Evolutionary conservation across 2,329 filamentous ascomycete genomes (phyloP).

Genomic region (Phialophora expanda): DNA sequence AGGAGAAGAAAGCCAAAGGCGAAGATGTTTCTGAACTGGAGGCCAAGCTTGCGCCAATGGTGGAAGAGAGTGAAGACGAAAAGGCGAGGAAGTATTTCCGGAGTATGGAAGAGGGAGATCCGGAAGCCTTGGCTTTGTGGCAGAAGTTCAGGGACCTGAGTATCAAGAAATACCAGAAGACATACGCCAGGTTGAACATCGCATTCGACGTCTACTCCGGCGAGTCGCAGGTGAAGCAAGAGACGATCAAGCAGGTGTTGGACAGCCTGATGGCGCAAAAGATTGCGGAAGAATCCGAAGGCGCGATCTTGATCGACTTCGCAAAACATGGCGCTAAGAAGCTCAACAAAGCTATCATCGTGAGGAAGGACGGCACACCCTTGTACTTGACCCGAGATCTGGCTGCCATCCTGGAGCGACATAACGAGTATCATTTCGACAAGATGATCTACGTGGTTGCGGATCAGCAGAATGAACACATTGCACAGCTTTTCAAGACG

Average conservation of each 20-base stretch:
- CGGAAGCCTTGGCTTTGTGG: constrained; percentile 65
- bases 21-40: constrained; percentile 57
- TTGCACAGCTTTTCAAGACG: constrained; percentile 70
- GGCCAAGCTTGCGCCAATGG: constrained; percentile 51
- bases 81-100: constrained; percentile 62
- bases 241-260: constrained; percentile 67
- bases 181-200: constrained; percentile 69
- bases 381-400: constrained; percentile 74
- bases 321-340: constrained; percentile 70
- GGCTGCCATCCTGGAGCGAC: constrained; percentile 67
- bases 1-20: constrained; percentile 54
- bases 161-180: constrained; percentile 68
- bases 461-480: constrained; percentile 67
- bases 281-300: constrained; percentile 68
- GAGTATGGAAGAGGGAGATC: constrained; percentile 68
- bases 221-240: constrained; percentile 68
- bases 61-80: constrained; percentile 63
- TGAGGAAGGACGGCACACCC: constrained; percentile 70
- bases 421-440: constrained; percentile 66
- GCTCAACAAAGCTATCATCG: constrained; percentile 69
- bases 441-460: constrained; percentile 73
- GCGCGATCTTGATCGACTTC: constrained; percentile 71
- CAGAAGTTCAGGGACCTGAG: constrained; percentile 67
- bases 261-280: constrained; percentile 63
- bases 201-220: constrained; percentile 70